These are phyloP conservation scores for Crithidia expoeki DNA, from an alignment of 208 protist species.

Conservation along the genomic window DNA sequence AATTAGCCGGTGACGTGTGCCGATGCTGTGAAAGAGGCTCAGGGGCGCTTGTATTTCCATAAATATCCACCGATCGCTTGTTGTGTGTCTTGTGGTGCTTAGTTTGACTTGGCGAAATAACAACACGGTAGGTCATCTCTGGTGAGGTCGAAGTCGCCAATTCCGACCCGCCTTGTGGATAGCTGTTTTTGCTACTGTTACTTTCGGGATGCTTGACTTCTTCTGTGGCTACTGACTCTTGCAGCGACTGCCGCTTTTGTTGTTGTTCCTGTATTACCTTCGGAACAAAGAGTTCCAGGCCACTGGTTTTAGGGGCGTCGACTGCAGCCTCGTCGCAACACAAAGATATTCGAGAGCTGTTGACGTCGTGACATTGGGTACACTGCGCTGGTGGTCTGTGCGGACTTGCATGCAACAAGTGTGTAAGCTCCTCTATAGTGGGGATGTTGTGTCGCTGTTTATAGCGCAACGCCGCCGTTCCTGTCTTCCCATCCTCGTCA, in stretches of 20 bases:
- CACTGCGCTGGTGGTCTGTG: background rate
- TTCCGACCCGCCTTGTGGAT: no score
- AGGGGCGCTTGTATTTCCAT: background rate
- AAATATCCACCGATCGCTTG: background rate
- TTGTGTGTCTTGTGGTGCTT: background rate
- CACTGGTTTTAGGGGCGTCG: background rate
- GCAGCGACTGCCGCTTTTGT: background rate
- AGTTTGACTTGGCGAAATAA: conserved; percentile 1
- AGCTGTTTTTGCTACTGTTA: background rate
- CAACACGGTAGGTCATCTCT: background rate
- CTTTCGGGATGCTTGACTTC: no score
- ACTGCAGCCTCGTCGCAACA: background rate
- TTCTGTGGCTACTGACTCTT: background rate
- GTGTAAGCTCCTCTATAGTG: background rate
- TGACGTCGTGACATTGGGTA: background rate
- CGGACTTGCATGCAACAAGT: background rate
- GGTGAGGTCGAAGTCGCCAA: background rate
- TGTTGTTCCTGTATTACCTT: conserved; percentile 13
- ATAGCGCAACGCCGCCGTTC: background rate
- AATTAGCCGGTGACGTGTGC: background rate
- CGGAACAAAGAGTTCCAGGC: conserved; percentile 19
- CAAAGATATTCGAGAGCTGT: background rate
- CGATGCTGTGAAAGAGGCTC: background rate
- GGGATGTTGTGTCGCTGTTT: conserved; percentile 16
- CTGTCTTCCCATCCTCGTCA: background rate